Evolutionary conservation across 345 rosid species (phyloP).

Genomic region (Eucalyptus viminalis): DNA sequence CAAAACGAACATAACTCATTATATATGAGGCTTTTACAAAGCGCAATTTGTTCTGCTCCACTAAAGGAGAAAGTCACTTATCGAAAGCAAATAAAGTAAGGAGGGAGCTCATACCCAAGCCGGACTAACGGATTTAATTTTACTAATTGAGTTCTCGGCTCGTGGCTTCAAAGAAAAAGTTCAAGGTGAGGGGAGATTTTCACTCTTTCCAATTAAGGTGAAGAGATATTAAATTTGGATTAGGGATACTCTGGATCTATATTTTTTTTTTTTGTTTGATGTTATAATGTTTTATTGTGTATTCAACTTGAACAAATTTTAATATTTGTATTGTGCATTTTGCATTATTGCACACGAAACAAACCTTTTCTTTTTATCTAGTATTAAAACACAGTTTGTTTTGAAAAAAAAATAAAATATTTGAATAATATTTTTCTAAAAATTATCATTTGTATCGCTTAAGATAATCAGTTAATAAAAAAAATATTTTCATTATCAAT

Average conservation of each 20-base stretch:
- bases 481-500: too few species aligned
- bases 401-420: too few species aligned
- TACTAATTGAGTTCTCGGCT: neutral
- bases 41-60: neutral
- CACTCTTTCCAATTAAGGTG: neutral
- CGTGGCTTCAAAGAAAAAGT: neutral
- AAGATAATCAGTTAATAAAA: fast-evolving
- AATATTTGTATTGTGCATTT: too few species aligned
- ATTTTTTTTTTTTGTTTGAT: neutral
- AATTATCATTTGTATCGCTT: fast-evolving
- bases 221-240: neutral
- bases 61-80: neutral
- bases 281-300: too few species aligned
- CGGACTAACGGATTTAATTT: neutral
- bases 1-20: fast-evolving
- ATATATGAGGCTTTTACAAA: too few species aligned
- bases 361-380: too few species aligned
- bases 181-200: neutral
- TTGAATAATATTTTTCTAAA: too few species aligned
- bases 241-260: neutral
- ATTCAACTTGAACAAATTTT: neutral
- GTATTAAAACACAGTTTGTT: too few species aligned
- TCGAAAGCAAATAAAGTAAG: neutral
- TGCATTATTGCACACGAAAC: too few species aligned
- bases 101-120: neutral